phyloP scores from a whole-genome alignment of 1,284 basidiomycete genomes.

The Rugiboletus extremiorientalis region DNA sequence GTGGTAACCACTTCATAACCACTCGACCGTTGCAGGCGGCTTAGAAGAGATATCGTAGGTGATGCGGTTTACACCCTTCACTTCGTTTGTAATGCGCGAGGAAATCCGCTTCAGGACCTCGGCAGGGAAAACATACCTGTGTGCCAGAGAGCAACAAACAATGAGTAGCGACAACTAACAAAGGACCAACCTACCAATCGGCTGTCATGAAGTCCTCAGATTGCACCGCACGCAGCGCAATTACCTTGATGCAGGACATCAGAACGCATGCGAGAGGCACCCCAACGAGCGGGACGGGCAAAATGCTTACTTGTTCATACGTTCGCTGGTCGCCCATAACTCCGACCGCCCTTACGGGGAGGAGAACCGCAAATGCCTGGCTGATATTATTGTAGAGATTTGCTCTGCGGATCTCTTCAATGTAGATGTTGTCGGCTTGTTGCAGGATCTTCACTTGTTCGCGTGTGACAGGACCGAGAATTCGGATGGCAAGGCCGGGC shows the following conservation, averaged over 20 bases:
- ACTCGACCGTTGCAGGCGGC: constrained; percentile 78
- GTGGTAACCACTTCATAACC: constrained; percentile 35
- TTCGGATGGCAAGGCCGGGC: constrained; percentile 98
- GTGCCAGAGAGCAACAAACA: background rate
- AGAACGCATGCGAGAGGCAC: background rate
- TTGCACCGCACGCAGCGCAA: constrained; percentile 88
- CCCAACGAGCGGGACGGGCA: background rate
- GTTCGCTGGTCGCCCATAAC: constrained; percentile 98
- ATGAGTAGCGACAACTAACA: background rate
- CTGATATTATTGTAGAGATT: constrained; percentile 93
- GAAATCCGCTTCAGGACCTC: constrained; percentile 91
- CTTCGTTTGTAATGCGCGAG: constrained; percentile 98
- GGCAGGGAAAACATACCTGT: constrained; percentile 92
- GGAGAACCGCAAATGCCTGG: constrained; percentile 95
- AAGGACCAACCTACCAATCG: constrained; percentile 65
- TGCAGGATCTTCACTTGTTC: constrained; percentile 96
- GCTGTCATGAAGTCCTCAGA: constrained; percentile 98
- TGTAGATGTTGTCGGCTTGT: constrained; percentile 94
- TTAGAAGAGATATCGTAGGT: constrained; percentile 98
- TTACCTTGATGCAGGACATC: constrained; percentile 52
- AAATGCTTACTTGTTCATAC: constrained; percentile 82
- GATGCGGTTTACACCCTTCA: constrained; percentile 89
- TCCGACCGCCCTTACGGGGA: constrained; percentile 97
- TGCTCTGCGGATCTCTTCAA: constrained; percentile 95
- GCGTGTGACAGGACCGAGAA: constrained; percentile 91